Percentiles rank a stretch among this genome's conserved stretches.
Conservation (phyloP, 2,329 filamentous ascomycete species). For the Aspergillus nomiae region DNA sequence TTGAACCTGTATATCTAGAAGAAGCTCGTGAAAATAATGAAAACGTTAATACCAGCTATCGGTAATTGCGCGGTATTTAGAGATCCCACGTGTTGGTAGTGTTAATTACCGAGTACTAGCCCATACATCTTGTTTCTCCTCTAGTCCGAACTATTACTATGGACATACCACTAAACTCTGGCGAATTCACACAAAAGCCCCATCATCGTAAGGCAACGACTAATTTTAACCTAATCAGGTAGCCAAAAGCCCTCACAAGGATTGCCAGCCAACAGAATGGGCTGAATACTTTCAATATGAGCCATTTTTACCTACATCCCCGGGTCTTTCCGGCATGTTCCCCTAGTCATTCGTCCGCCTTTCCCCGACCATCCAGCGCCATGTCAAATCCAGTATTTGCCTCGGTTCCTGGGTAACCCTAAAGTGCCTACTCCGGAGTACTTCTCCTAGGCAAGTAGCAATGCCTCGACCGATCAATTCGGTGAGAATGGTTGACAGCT, state of each 20-base stretch:
- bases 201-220: background rate
- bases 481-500: background rate
- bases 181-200: background rate
- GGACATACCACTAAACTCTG: background rate
- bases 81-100: background rate
- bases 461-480: background rate
- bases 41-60: background rate
- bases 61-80: background rate
- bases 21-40: background rate
- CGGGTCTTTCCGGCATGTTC: background rate
- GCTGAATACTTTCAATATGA: background rate
- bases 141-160: background rate
- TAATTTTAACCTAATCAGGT: background rate
- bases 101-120: background rate
- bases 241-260: background rate
- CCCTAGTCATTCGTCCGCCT: background rate
- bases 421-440: background rate
- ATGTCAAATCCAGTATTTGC: background rate
- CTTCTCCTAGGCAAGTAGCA: background rate
- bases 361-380: background rate
- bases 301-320: background rate
- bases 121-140: background rate
- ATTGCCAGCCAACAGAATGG: background rate
- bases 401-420: conserved; percentile 3
- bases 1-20: background rate